Base-by-base conservation (phyloP, 805 yeast genomes). In the Candida ficus region DNA sequence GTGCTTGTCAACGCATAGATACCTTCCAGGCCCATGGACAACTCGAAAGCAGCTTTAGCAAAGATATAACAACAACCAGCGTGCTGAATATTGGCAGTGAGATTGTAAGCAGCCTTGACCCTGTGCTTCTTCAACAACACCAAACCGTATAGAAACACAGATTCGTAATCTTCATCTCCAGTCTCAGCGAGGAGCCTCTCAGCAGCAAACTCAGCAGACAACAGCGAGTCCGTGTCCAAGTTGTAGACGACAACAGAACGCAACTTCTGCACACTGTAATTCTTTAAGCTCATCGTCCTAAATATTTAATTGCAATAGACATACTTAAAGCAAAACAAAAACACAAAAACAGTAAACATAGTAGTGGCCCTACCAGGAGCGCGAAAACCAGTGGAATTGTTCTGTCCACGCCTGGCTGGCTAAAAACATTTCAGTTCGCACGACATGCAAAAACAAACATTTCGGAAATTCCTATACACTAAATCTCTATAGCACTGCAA, bases 161-260 rank as follows among this genome's bases (percentile, higher is more conserved):
- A 73, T 39, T 81, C 86, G 6, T 73, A 58, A 46, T 76, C 73
- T 29, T 55, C 52, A 10, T 45, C 39, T 14, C 53, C 54, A 6
- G 68, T 60, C n/a, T 76, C 73, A 2, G 95, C 87, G 26, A 83
- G 62, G 18, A 88, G 66, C 48, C 95, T 69, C 58, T 93, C 98
- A 14, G 89, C 78, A 5, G 91, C 80, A 62, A 93, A 87, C 54
- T 82, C 89, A 2, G 98, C 97, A 21, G 90, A 83, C 12, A 68
- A 63, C 33, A 75, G 64, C 45, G 84, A 71, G 54, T 80, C 88
- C 44, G 76, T 75, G 51, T 87, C 95, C 29, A 88, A 60, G 11
- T 83, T 74, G 53, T 86, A 83, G 58, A 85, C 64, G n/a, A 83
- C 70, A 2, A 73, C 63, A 10, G 82, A 71, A 41, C 83, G 67